These are phyloP conservation scores for Yamadazyma sp. DNA, from an alignment of 805 yeast species.

Conservation along the genomic window DNA sequence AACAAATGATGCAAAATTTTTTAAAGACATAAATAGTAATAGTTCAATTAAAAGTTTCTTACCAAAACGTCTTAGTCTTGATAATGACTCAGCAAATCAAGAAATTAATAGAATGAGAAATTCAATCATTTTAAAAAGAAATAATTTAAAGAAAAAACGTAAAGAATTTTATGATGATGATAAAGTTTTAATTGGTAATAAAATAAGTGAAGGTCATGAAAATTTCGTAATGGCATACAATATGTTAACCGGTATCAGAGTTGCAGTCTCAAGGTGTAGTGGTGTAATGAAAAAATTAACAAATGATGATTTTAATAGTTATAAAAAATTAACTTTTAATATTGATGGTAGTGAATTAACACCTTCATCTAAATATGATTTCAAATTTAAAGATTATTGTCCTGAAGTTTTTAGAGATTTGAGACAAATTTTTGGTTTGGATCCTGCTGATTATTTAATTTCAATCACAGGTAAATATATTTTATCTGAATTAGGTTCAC, in stretches of 20 bases:
- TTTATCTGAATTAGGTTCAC: slow-evolving; percentile 87
- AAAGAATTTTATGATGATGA: slow-evolving; percentile 48
- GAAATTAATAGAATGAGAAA: slow-evolving; percentile 53
- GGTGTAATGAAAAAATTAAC: slow-evolving; percentile 74
- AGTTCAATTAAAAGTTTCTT: slow-evolving; percentile 3
- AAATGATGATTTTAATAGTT: slow-evolving; percentile 65
- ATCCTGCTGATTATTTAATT: slow-evolving; percentile 92
- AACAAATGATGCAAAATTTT: slow-evolving; percentile 9
- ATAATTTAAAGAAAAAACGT: slow-evolving; percentile 38
- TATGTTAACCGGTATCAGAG: slow-evolving; percentile 95
- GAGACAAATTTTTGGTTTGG: slow-evolving; percentile 76
- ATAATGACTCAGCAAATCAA: slow-evolving; percentile 24
- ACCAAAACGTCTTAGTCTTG: slow-evolving; percentile 1
- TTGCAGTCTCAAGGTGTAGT: slow-evolving; percentile 89
- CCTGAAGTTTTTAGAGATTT: slow-evolving; percentile 92
- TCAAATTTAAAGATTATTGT: slow-evolving; percentile 93
- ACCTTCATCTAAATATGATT: slow-evolving; percentile 92
- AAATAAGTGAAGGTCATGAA: slow-evolving; percentile 88
- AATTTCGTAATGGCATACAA: slow-evolving; percentile 93
- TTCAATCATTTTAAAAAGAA: slow-evolving; percentile 43
- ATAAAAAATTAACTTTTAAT: slow-evolving; percentile 83
- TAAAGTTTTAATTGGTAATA: slow-evolving; percentile 68
- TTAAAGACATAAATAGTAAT: slow-evolving; percentile 1
- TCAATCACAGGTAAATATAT: slow-evolving; percentile 92
- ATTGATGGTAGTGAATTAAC: slow-evolving; percentile 83